Base-by-base conservation (phyloP, 345 rosid species). In the Hibiscus mutabilis region DNA sequence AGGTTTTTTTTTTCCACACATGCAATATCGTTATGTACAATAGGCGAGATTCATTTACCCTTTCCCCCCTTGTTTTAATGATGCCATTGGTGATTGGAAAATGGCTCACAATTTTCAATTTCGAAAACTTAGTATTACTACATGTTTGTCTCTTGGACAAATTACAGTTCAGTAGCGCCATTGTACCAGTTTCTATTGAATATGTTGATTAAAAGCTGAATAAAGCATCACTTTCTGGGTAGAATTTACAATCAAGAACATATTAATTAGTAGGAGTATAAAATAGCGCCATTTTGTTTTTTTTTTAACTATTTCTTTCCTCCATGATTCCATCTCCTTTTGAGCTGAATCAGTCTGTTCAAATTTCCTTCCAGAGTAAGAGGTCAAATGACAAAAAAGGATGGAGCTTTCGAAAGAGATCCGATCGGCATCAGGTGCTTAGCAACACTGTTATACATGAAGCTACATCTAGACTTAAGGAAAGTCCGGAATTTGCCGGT, bases 331-430 rank as follows among this genome's bases (percentile, higher is more conserved):
- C 1, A 1, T n/a, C 4, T 19, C 51, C 13, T 5, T 24, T 42
- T 24, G 2, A 37, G 56, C 22, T 70, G 52, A 73, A 47, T 71
- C 59, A 64, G 37, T 15, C 53, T 53, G 21, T 31, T 69, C 69
- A 44, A 58, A 40, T 69, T 81, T 58, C 60, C 22, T 76, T 75
- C 24, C 84, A 89, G 90, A 79, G 47, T 68, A 83, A 85, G 68
- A 70, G 79, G 21, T 70, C 87, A 69, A 70, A 70, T 71, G 88
- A 83, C 66, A 85, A 78, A 74, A 74, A 78, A 15, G 80, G 87
- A 71, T 89, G 94, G 94, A 89, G 91, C 78, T 87, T 89, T 74
- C 85, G 87, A 51, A 87, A 85, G 84, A 85, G 83, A 74, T 87
- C 90, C 72, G 88, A 84, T 24, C 77, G 83, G 57, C 91, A 87